Conservation (phyloP, 805 yeast species). For the Candida ficus region DNA sequence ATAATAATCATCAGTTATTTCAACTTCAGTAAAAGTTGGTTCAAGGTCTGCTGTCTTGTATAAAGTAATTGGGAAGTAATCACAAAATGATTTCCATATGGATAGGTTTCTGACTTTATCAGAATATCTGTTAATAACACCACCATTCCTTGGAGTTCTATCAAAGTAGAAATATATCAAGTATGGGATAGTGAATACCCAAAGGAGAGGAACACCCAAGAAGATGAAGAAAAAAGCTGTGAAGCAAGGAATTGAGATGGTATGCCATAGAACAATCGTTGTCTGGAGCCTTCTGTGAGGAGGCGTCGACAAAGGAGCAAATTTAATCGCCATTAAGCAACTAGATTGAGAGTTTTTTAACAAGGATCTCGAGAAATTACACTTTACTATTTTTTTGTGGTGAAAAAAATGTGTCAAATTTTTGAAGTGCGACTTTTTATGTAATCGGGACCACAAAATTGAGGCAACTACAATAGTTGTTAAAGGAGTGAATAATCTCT, state of each 20-base stretch:
- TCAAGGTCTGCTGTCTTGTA: constrained; percentile 63
- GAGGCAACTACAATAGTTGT: too few relatives aligned
- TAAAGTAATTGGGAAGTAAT: constrained; percentile 74
- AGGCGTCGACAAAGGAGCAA: constrained; percentile 58
- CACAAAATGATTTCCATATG: constrained; percentile 68
- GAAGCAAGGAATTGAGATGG: constrained; percentile 60
- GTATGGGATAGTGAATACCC: constrained; percentile 69
- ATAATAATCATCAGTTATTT: constrained; percentile 18
- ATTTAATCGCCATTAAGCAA: constrained; percentile 8
- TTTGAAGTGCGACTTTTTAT: too few relatives aligned
- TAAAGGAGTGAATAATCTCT: too few relatives aligned
- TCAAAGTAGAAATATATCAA: constrained; percentile 52
- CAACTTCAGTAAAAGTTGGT: constrained; percentile 58
- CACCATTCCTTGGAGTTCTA: constrained; percentile 73
- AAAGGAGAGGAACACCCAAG: constrained; percentile 54
- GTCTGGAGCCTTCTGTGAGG: constrained; percentile 58
- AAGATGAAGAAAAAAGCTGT: constrained; percentile 49
- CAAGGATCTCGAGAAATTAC: too few relatives aligned
- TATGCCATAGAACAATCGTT: constrained; percentile 65
- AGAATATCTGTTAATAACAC: constrained; percentile 52
- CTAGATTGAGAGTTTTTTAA: too few relatives aligned
- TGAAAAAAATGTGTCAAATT: too few relatives aligned
- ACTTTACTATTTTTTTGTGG: too few relatives aligned
- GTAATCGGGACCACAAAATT: too few relatives aligned
- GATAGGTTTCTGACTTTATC: constrained; percentile 48